phyloP scores from a whole-genome alignment of 73 alveolate genomes.

The Blepharisma japonicum region DNA sequence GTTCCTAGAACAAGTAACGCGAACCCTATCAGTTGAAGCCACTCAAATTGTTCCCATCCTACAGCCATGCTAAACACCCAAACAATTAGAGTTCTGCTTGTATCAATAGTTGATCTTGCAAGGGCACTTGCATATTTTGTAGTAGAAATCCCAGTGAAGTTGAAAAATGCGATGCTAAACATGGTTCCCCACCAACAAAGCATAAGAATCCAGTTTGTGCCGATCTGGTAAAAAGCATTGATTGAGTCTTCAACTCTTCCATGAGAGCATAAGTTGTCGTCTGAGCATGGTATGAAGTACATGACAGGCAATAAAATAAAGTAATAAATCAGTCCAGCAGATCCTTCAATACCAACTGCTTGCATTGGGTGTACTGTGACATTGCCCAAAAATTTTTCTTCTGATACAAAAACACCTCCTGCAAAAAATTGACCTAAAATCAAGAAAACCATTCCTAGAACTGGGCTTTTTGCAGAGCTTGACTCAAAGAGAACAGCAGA shows the following conservation, averaged over 20 bases:
- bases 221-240: conserved; percentile 47
- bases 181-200: conserved; percentile 53
- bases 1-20: conserved; percentile 44
- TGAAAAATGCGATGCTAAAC: conserved; percentile 83
- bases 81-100: conserved; percentile 76
- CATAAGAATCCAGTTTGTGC: conserved; percentile 43
- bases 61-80: conserved; percentile 76
- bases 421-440: conserved; percentile 34
- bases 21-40: conserved; percentile 64
- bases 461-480: conserved; percentile 32
- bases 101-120: conserved; percentile 86
- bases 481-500: conserved; percentile 44
- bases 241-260: conserved; percentile 49
- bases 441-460: conserved; percentile 32
- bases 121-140: conserved; percentile 90
- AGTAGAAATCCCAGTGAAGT: conserved; percentile 81
- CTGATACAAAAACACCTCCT: conserved; percentile 48
- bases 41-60: conserved; percentile 60
- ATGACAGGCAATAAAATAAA: conserved; percentile 71
- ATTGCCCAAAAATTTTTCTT: conserved; percentile 73
- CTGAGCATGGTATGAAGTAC: conserved; percentile 73
- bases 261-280: conserved; percentile 49
- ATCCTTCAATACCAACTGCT: conserved; percentile 96
- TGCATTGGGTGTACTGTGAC: conserved; percentile 68
- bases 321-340: conserved; percentile 78